These are phyloP conservation scores for Kodamaea ohmeri DNA, from an alignment of 1,139 yeast species.

Conservation along the genomic window DNA sequence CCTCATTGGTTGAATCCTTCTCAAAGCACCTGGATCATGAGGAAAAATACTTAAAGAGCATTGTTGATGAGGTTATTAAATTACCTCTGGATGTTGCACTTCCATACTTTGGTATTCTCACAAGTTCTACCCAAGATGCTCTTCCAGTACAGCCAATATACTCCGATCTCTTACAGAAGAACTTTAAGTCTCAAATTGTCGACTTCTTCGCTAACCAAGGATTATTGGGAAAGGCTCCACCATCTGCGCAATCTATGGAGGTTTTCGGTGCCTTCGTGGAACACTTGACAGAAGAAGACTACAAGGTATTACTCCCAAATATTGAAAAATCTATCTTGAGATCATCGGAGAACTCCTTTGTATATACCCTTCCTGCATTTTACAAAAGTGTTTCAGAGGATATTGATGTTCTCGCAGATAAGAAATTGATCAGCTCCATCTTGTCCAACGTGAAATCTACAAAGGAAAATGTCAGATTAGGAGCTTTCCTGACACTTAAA, in stretches of 20 bases:
- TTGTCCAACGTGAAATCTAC: conserved; percentile 68
- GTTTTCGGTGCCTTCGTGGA: conserved; percentile 40
- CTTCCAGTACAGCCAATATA: conserved; percentile 40
- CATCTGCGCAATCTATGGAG: conserved; percentile 24
- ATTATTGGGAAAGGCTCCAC: conserved; percentile 44
- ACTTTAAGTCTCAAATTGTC: conserved; percentile 12
- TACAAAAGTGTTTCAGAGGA: conserved; percentile 32
- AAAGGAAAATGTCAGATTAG: conserved; percentile 59
- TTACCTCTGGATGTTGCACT: conserved; percentile 13
- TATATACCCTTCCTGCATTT: conserved; percentile 49
- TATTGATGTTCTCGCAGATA: conserved; percentile 27
- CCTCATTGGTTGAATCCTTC: conserved; percentile 24
- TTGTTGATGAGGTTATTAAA: conserved; percentile 9
- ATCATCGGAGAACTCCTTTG: conserved; percentile 73
- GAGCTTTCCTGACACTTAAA: conserved; percentile 46
- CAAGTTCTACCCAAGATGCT: conserved; percentile 37
- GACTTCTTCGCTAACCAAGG: conserved; percentile 36
- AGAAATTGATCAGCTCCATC: conserved; percentile 60
- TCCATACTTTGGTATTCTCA: conserved; percentile 39
- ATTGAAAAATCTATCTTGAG: conserved; percentile 77
- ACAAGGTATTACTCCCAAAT: conserved; percentile 52
- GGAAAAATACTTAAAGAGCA: conserved; percentile 8
- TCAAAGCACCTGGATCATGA: conserved; percentile 4
- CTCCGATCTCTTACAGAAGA: conserved; percentile 20
- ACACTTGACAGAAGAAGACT: conserved; percentile 41